Conservation (phyloP, 2,329 filamentous ascomycete genomes). For the Alternaria ethzedia region DNA sequence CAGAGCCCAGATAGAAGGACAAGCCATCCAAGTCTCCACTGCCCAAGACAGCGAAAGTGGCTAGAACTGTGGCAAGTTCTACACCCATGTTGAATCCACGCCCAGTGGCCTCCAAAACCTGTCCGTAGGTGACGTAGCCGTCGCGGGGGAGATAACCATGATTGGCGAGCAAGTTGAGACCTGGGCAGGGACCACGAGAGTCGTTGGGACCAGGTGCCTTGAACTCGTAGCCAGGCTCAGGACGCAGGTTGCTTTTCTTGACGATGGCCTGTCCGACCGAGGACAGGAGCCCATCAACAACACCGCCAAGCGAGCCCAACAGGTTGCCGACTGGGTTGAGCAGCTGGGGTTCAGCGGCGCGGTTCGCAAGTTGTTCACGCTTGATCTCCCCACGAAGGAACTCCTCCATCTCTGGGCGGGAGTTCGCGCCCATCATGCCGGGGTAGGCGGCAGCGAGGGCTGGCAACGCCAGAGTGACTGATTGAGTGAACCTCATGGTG, state of each 20-base stretch:
- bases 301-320: conserved; percentile 11
- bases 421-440: conserved; percentile 20
- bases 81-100: conserved; percentile 33
- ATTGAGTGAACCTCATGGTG: conserved; percentile 21
- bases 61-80: conserved; percentile 42
- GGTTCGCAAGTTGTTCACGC: conserved; percentile 10
- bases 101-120: conserved; percentile 21
- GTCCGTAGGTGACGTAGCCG: conserved; percentile 38
- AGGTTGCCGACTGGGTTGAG: conserved; percentile 12
- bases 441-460: conserved; percentile 21
- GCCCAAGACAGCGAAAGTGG: conserved; percentile 25
- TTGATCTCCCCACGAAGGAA: conserved; percentile 15
- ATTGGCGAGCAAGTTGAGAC: conserved; percentile 61
- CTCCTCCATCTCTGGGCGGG: conserved; percentile 19
- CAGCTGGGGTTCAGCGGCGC: conserved; percentile 14
- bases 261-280: conserved; percentile 24
- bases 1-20: conserved; percentile 28
- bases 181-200: conserved; percentile 54
- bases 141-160: conserved; percentile 58
- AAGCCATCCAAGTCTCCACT: conserved; percentile 29
- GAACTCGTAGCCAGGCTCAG: conserved; percentile 26
- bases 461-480: conserved; percentile 16
- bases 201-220: conserved; percentile 23
- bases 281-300: conserved; percentile 22
- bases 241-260: conserved; percentile 23